Evolutionary conservation across 495 filamentous ascomycete species (phyloP).

Genomic region (Lophiotrema nucula): DNA sequence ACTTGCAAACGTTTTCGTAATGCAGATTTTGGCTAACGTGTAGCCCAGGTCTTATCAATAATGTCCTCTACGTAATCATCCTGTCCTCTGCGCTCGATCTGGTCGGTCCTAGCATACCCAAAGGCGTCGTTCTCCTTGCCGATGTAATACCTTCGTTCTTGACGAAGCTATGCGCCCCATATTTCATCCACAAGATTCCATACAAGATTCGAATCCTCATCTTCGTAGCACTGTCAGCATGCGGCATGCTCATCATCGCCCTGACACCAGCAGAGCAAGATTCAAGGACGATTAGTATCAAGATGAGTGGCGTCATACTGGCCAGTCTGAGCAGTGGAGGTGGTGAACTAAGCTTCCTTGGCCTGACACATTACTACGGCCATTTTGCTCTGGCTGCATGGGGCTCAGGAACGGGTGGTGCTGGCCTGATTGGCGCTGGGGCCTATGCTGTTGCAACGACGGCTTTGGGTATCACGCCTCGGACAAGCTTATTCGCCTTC

Average conservation of each 20-base stretch:
- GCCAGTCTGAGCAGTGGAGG: slow-evolving; percentile 79
- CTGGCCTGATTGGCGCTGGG: slow-evolving; percentile 82
- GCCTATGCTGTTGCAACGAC: slow-evolving; percentile 82
- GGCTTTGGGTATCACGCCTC: slow-evolving; percentile 68
- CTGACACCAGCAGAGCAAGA: slow-evolving; percentile 63
- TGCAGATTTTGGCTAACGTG: no score
- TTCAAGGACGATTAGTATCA: slow-evolving; percentile 62
- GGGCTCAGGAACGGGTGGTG: slow-evolving; percentile 89
- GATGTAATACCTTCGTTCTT: slow-evolving; percentile 86
- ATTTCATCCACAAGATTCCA: slow-evolving; percentile 85
- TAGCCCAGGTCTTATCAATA: slow-evolving; percentile 90
- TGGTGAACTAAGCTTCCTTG: slow-evolving; percentile 86
- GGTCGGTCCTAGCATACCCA: slow-evolving; percentile 79
- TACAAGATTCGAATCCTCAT: slow-evolving; percentile 73
- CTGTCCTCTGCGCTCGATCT: slow-evolving; percentile 94
- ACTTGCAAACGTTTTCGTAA: no score
- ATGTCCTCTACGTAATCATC: slow-evolving; percentile 96
- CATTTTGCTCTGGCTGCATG: slow-evolving; percentile 86
- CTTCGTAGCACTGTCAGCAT: slow-evolving; percentile 67
- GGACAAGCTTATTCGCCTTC: slow-evolving; percentile 67
- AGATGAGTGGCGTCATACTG: slow-evolving; percentile 80
- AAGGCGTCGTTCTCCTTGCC: slow-evolving; percentile 87
- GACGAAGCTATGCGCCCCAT: slow-evolving; percentile 84
- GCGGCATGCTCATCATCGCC: slow-evolving; percentile 87
- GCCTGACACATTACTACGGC: slow-evolving; percentile 90